Conservation (phyloP, 1,139 yeast species). For the Hansenula anomala region DNA sequence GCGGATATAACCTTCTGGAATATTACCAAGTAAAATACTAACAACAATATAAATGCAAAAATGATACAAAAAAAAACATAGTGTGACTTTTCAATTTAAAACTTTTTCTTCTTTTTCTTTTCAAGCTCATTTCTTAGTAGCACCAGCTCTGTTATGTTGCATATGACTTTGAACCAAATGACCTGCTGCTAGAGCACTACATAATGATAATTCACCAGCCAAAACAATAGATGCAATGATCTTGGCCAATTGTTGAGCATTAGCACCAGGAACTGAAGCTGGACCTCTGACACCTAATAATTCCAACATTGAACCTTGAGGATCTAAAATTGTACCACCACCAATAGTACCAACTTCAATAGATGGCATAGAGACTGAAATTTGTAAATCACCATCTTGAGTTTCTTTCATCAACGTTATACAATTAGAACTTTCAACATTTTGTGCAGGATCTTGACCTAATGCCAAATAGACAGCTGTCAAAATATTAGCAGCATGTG, state of each 20-base stretch:
- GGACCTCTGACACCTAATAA: constrained; percentile 94
- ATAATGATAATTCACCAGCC: constrained; percentile 92
- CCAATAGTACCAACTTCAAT: constrained; percentile 99
- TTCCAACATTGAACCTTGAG: constrained; percentile 96
- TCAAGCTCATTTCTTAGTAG: constrained; percentile 23
- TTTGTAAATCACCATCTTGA: constrained; percentile 71
- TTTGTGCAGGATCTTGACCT: constrained; percentile 99
- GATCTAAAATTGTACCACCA: constrained; percentile 96
- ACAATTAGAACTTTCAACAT: constrained; percentile 96
- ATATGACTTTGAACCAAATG: constrained; percentile 97
- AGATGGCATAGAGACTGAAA: constrained; percentile 97
- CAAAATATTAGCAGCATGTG: constrained; percentile 94
- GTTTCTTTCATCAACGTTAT: constrained; percentile 88
- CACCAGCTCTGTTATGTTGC: constrained; percentile 77
- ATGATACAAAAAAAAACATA: neutral
- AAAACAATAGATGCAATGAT: constrained; percentile 92
- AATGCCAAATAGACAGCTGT: constrained; percentile 93
- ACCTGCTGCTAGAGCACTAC: constrained; percentile 97
- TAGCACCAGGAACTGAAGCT: constrained; percentile 88
- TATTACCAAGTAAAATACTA: no score
- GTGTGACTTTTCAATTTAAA: neutral
- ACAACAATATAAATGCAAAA: no score
- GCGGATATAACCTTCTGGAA: neutral
- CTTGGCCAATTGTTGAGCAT: constrained; percentile 93
- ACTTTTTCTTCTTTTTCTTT: neutral